Conservation (phyloP, 352 stramenopile genomes). For the Phytophthora pisi region DNA sequence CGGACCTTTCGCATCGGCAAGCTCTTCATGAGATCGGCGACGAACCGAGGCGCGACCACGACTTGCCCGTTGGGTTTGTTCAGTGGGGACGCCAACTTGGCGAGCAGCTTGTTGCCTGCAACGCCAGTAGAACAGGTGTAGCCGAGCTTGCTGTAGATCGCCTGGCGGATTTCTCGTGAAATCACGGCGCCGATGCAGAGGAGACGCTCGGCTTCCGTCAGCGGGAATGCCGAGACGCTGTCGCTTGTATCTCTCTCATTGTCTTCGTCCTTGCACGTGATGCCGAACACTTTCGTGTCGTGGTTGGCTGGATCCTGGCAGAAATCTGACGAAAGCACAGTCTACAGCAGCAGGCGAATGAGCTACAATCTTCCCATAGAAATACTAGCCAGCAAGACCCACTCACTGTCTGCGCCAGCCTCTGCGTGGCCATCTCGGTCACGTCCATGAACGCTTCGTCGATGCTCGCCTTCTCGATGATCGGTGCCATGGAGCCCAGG, state of each 20-base stretch:
- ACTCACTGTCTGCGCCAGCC: constrained; percentile 53
- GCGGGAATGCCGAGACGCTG: constrained; percentile 47
- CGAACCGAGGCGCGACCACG: constrained; percentile 70
- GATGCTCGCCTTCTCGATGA: constrained; percentile 80
- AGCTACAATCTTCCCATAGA: constrained; percentile 1
- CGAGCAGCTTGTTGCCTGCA: constrained; percentile 77
- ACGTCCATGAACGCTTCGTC: constrained; percentile 88
- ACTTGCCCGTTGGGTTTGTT: constrained; percentile 87
- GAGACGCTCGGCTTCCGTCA: constrained; percentile 69
- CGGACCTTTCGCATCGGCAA: constrained; percentile 78
- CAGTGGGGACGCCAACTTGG: constrained; percentile 78
- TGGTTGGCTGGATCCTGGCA: constrained; percentile 58
- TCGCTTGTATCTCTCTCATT: constrained; percentile 19
- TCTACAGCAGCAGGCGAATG: constrained; percentile 27
- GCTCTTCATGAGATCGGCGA: constrained; percentile 66
- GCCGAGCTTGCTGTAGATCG: constrained; percentile 64
- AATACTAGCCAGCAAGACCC: not conserved
- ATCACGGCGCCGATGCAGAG: constrained; percentile 71
- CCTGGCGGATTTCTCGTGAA: constrained; percentile 71
- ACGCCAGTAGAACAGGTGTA: constrained; percentile 85
- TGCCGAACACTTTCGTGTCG: constrained; percentile 79
- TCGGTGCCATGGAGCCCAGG: constrained; percentile 47
- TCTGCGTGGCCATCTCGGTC: constrained; percentile 63
- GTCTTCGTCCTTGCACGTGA: constrained; percentile 44
- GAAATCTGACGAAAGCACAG: constrained; percentile 61